A percentile compares a stretch with the other conserved stretches of the same genome.
These are phyloP conservation scores for Hypomontagnella monticulosa DNA, from an alignment of 495 filamentous ascomycete genomes.

Conservation along the genomic window DNA sequence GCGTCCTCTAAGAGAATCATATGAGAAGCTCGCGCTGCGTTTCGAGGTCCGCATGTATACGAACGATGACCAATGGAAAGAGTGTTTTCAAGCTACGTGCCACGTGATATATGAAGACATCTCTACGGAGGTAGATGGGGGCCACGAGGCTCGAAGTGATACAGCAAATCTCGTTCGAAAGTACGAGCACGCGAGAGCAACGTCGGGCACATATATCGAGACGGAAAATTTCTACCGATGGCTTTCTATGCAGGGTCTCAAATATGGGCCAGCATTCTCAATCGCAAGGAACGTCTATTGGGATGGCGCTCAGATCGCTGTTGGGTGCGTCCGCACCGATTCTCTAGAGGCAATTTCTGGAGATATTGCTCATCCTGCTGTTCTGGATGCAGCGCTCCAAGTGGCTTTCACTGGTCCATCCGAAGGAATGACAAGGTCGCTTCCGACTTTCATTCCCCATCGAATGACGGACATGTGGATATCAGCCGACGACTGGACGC, in stretches of 20 bases:
- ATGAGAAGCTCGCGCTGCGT: conserved; percentile 17
- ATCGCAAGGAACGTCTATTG: conserved; percentile 14
- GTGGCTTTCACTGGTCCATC: conserved; percentile 17
- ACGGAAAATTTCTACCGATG: too few species aligned
- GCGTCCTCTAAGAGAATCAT: conserved; percentile 18
- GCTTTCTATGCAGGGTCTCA: too few species aligned
- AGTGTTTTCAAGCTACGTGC: conserved; percentile 36
- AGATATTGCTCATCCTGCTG: conserved; percentile 46
- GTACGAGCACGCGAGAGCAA: too few species aligned
- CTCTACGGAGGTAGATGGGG: conserved; percentile 42
- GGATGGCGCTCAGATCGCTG: conserved; percentile 17
- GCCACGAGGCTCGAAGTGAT: too few species aligned
- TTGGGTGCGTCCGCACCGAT: conserved; percentile 20
- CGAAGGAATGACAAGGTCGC: conserved; percentile 1
- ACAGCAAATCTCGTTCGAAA: too few species aligned
- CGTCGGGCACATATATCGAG: too few species aligned
- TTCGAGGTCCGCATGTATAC: conserved; percentile 31
- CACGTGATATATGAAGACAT: conserved; percentile 37
- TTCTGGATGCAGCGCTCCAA: conserved; percentile 50
- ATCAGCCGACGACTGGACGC: conserved; percentile 15
- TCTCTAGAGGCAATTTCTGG: conserved; percentile 13
- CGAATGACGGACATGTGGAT: conserved; percentile 29
- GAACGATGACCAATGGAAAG: conserved; percentile 19
- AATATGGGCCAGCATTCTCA: too few species aligned
- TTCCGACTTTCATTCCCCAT: conserved; percentile 28